Percentiles rank a stretch among this genome's conserved stretches.
Evolutionary conservation across 306 rosid species (phyloP).

Genomic region (Carpinus fangiana): DNA sequence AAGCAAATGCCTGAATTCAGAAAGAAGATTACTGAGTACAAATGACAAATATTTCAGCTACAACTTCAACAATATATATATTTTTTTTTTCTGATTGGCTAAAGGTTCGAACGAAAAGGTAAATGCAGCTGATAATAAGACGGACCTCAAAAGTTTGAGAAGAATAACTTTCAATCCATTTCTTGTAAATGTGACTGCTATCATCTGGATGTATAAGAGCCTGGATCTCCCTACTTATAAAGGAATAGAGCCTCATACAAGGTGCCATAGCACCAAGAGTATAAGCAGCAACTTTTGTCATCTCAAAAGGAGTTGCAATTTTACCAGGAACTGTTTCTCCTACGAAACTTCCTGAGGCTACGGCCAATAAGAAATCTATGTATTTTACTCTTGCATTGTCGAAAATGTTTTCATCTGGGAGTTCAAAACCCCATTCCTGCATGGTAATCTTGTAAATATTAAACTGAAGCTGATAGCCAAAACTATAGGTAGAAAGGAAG

Average conservation of each 20-base stretch:
- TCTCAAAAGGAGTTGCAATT: constrained; percentile 98
- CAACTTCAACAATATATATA: constrained; percentile 8
- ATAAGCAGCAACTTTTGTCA: constrained; percentile 94
- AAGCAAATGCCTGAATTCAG: constrained; percentile 78
- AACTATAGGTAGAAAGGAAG: constrained; percentile 12
- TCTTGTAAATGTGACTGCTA: constrained; percentile 66
- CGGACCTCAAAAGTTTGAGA: constrained; percentile 85
- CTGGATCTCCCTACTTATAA: constrained; percentile 71
- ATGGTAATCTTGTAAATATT: constrained; percentile 6
- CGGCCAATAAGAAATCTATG: constrained; percentile 84
- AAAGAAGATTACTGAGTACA: constrained; percentile 34
- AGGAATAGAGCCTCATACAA: constrained; percentile 90
- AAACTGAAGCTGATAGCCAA: background rate
- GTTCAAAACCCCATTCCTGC: constrained; percentile 86
- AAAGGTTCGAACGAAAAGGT: constrained; percentile 9
- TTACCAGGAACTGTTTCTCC: constrained; percentile 84
- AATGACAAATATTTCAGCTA: constrained; percentile 14
- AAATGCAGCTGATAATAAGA: constrained; percentile 33
- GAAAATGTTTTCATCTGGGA: constrained; percentile 50
- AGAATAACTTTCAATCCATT: constrained; percentile 82
- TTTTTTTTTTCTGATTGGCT: constrained; percentile 26
- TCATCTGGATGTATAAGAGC: constrained; percentile 42
- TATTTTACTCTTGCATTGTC: constrained; percentile 74
- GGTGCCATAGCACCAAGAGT: constrained; percentile 95
- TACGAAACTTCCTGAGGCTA: constrained; percentile 92